A percentile compares a stretch with the other conserved stretches of the same genome.
Evolutionary conservation across 78 protist genomes (phyloP).

Genomic region (Goniomonas avonlea): DNA sequence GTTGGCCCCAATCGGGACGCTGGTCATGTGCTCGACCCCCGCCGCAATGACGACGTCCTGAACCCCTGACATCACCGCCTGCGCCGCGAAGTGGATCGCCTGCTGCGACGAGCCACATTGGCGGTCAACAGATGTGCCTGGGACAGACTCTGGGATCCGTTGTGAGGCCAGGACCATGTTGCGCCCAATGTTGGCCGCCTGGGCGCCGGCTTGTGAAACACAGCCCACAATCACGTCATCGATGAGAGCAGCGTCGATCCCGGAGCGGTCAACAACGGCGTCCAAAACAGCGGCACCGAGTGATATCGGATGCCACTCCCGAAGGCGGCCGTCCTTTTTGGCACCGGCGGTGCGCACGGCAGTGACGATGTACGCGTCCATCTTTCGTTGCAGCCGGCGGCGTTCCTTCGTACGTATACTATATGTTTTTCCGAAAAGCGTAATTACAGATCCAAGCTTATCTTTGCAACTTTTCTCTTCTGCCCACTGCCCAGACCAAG

Average conservation of each 20-base stretch:
- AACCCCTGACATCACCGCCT: slow-evolving; percentile 50
- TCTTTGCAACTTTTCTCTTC: too few relatives aligned
- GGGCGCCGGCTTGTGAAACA: slow-evolving; percentile 56
- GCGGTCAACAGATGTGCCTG: slow-evolving; percentile 56
- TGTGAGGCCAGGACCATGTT: slow-evolving; percentile 54
- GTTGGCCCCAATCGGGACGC: slow-evolving; percentile 55
- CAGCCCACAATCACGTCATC: slow-evolving; percentile 64
- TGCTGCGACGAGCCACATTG: slow-evolving; percentile 72
- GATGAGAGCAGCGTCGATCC: slow-evolving; percentile 18
- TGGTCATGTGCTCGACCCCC: slow-evolving; percentile 69
- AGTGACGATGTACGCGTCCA: background rate
- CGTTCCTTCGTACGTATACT: too few relatives aligned
- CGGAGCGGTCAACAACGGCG: background rate
- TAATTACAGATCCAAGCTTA: too few relatives aligned
- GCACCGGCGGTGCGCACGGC: slow-evolving; percentile 5
- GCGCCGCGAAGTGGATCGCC: slow-evolving; percentile 67
- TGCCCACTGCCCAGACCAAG: too few relatives aligned
- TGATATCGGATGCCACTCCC: background rate
- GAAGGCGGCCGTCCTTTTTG: slow-evolving; percentile 4
- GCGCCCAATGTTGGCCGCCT: slow-evolving; percentile 66
- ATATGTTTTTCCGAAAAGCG: too few relatives aligned
- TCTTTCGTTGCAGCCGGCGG: too few relatives aligned
- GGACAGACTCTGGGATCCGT: slow-evolving; percentile 51
- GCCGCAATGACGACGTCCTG: slow-evolving; percentile 55
- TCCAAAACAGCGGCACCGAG: slow-evolving; percentile 5